phyloP scores from a whole-genome alignment of 2,329 filamentous ascomycete genomes.

The Cladophialophora exuberans region DNA sequence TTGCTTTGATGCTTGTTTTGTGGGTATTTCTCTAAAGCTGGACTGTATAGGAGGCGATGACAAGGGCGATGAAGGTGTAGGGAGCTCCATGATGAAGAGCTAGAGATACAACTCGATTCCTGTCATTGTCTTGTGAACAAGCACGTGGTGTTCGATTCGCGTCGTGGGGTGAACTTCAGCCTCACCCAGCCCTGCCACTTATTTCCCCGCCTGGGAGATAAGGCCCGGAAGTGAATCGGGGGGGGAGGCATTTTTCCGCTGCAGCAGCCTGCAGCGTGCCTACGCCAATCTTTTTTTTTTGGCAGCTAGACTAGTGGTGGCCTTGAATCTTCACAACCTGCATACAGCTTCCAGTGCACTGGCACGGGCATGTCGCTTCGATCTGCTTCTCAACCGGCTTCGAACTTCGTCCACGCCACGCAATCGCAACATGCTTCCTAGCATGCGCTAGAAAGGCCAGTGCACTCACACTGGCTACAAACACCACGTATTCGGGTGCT shows the following conservation, averaged over 20 bases:
- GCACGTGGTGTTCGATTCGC: neutral
- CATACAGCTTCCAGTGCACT: too few species aligned
- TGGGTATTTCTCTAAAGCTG: conserved; percentile 6
- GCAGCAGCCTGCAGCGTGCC: neutral
- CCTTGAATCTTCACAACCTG: neutral
- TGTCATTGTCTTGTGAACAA: neutral
- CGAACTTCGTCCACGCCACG: too few species aligned
- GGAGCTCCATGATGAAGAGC: conserved; percentile 1
- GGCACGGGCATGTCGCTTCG: too few species aligned
- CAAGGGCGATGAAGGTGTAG: conserved; percentile 17
- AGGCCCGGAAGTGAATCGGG: neutral
- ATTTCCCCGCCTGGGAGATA: too few species aligned
- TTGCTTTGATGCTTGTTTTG: neutral
- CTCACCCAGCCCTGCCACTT: neutral
- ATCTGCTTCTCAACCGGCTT: neutral
- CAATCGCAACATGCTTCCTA: neutral
- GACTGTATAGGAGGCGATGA: conserved; percentile 21
- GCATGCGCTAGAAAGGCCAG: neutral
- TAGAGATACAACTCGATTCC: neutral
- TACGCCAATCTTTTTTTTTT: neutral
- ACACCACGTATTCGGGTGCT: too few species aligned
- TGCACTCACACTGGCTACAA: too few species aligned
- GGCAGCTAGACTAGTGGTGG: too few species aligned
- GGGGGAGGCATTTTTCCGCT: neutral
- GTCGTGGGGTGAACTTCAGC: conserved; percentile 1